Evolutionary conservation across 2,329 filamentous ascomycete genomes (phyloP).

Genomic region (Pseudogymnoascus sp.): DNA sequence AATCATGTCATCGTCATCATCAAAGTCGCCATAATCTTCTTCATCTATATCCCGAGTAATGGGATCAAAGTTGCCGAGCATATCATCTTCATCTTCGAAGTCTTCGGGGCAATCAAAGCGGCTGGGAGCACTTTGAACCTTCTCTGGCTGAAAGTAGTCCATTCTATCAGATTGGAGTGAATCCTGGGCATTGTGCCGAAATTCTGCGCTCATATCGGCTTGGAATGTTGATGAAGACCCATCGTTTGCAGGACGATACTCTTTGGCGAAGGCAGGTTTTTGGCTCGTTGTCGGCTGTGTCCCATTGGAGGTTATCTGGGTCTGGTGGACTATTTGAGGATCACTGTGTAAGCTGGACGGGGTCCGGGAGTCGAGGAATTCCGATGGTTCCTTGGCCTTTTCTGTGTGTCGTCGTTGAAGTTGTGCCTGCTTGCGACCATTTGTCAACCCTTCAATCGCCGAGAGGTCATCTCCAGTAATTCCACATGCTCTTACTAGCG

Average conservation of each 20-base stretch:
- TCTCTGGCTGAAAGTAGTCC: not conserved
- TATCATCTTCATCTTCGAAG: constrained; percentile 20
- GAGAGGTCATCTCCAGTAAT: not conserved
- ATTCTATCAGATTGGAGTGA: not conserved
- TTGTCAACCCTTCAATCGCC: not conserved
- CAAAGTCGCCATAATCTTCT: constrained; percentile 22
- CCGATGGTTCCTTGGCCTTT: not conserved
- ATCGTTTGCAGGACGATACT: not conserved
- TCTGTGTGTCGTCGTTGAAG: not conserved
- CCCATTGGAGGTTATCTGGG: constrained; percentile 19
- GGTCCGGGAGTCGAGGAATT: not conserved
- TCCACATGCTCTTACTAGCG: not conserved
- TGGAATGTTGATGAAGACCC: not conserved
- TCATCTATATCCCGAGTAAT: constrained; percentile 13
- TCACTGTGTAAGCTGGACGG: constrained; percentile 19
- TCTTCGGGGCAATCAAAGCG: constrained; percentile 16
- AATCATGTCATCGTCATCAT: constrained; percentile 30
- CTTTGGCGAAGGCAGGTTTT: not conserved
- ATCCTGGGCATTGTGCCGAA: not conserved
- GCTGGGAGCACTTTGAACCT: not conserved
- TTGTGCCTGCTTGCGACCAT: not conserved
- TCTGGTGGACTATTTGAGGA: constrained; percentile 25
- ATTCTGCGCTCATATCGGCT: not conserved
- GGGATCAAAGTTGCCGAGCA: constrained; percentile 8
- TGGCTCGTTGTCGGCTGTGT: not conserved